A percentile compares a stretch with the other conserved stretches of the same genome.
Conservation (phyloP, 768 basidiomycete species). For the Suillus subalutaceus region DNA sequence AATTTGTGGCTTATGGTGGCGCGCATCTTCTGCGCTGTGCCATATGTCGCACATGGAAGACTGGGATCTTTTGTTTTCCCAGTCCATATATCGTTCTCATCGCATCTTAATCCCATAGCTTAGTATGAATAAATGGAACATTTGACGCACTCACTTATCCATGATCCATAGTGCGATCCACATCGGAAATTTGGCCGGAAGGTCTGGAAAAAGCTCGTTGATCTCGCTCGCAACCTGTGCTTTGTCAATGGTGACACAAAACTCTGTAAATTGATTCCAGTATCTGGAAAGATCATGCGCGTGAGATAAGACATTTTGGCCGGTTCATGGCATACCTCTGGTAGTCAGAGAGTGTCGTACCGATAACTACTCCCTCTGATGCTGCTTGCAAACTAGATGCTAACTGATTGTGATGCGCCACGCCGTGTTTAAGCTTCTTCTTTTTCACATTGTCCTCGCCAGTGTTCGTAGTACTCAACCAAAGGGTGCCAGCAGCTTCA, state of each 20-base stretch:
- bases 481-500: slow-evolving; percentile 1
- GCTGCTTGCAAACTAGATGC: slow-evolving; percentile 19
- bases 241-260: slow-evolving; percentile 13
- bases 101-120: slow-evolving; percentile 24
- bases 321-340: slow-evolving; percentile 23
- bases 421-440: not conserved
- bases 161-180: slow-evolving; percentile 36
- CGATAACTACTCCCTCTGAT: slow-evolving; percentile 31
- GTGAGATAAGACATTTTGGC: not conserved
- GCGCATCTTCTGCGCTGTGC: slow-evolving; percentile 41
- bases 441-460: not conserved
- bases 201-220: slow-evolving; percentile 19
- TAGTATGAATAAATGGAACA: not conserved
- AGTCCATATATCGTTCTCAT: slow-evolving; percentile 26
- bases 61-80: slow-evolving; percentile 15
- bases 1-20: slow-evolving; percentile 36
- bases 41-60: slow-evolving; percentile 22
- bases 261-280: slow-evolving; percentile 21
- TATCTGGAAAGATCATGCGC: slow-evolving; percentile 17
- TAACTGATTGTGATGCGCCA: not conserved
- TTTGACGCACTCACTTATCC: slow-evolving; percentile 19
- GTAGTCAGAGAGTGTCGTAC: slow-evolving; percentile 34
- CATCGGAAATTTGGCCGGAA: slow-evolving; percentile 17
- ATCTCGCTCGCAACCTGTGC: slow-evolving; percentile 18
- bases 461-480: not conserved